Conservation (phyloP, 2,329 filamentous ascomycete species). For the Aspergillus fructus region DNA sequence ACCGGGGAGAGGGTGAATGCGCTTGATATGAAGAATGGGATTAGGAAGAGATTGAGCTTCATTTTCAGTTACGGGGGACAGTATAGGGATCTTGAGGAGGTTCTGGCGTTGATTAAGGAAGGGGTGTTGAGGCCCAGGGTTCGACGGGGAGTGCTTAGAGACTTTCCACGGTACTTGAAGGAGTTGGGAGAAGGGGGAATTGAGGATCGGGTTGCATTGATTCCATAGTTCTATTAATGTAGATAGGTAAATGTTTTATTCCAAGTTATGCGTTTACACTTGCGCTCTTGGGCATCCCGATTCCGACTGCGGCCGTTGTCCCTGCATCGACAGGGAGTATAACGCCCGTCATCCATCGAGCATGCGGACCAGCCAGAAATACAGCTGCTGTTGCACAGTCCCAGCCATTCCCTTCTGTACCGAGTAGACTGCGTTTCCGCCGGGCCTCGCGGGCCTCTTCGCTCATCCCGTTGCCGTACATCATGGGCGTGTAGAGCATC, state of each 20-base stretch:
- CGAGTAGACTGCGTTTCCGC: slow-evolving; percentile 51
- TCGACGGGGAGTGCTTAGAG: slow-evolving; percentile 28
- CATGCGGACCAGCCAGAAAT: slow-evolving; percentile 54
- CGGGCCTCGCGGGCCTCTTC: slow-evolving; percentile 51
- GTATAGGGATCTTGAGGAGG: slow-evolving; percentile 33
- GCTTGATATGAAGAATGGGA: slow-evolving; percentile 47
- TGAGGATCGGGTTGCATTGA: slow-evolving; percentile 22
- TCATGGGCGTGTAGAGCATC: slow-evolving; percentile 58
- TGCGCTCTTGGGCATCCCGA: slow-evolving; percentile 40
- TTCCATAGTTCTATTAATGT: background rate
- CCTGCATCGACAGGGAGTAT: slow-evolving; percentile 51
- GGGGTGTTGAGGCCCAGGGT: slow-evolving; percentile 38
- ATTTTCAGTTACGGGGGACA: slow-evolving; percentile 49
- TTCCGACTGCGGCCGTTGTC: slow-evolving; percentile 42
- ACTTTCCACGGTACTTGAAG: slow-evolving; percentile 36
- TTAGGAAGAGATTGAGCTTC: slow-evolving; percentile 42
- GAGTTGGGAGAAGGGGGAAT: slow-evolving; percentile 38
- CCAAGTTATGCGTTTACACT: slow-evolving; percentile 32
- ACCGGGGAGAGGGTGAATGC: slow-evolving; percentile 42
- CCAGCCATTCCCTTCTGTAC: slow-evolving; percentile 56
- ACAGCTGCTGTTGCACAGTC: slow-evolving; percentile 53
- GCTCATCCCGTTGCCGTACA: slow-evolving; percentile 52
- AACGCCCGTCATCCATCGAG: slow-evolving; percentile 53
- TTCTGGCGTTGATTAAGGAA: slow-evolving; percentile 31
- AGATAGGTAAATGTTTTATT: background rate